Conservation (phyloP, 768 basidiomycete species). For the Podaxis pistillaris region DNA sequence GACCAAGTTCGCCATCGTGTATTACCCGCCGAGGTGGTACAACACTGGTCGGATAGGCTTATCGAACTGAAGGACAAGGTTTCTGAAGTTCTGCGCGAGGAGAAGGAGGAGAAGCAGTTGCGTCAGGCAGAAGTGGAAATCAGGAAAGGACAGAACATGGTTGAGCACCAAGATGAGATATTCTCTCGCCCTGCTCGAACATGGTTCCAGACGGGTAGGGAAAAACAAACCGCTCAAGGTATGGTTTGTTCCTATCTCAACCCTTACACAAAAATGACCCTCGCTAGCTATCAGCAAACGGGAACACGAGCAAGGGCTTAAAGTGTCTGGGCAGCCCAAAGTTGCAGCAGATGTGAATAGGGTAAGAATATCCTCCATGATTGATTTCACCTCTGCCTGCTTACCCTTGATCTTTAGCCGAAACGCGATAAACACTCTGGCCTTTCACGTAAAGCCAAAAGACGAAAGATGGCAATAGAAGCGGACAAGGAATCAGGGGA, state of each 20-base stretch:
- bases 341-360: constrained; percentile 35
- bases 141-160: constrained; percentile 91
- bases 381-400: constrained; percentile 6
- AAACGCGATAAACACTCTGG: constrained; percentile 80
- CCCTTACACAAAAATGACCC: neutral
- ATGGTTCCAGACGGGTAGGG: constrained; percentile 95
- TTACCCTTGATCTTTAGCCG: constrained; percentile 40
- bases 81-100: constrained; percentile 77
- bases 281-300: constrained; percentile 69
- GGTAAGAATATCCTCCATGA: constrained; percentile 29
- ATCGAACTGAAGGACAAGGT: constrained; percentile 76
- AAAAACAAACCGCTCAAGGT: constrained; percentile 84
- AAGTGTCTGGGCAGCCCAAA: constrained; percentile 40
- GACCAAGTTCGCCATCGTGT: constrained; percentile 90
- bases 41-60: constrained; percentile 69
- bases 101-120: constrained; percentile 92
- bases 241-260: neutral
- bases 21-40: constrained; percentile 71
- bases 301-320: constrained; percentile 49
- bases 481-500: constrained; percentile 68
- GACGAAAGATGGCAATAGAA: constrained; percentile 84
- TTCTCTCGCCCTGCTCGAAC: constrained; percentile 90
- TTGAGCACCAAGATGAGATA: constrained; percentile 92
- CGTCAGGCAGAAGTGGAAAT: constrained; percentile 95
- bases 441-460: constrained; percentile 82